Evolutionary conservation across 2,329 filamentous ascomycete genomes (phyloP), one percentile per base, ranked within the genome.

Genomic region (Arthrobotrys musiformis): DNA sequence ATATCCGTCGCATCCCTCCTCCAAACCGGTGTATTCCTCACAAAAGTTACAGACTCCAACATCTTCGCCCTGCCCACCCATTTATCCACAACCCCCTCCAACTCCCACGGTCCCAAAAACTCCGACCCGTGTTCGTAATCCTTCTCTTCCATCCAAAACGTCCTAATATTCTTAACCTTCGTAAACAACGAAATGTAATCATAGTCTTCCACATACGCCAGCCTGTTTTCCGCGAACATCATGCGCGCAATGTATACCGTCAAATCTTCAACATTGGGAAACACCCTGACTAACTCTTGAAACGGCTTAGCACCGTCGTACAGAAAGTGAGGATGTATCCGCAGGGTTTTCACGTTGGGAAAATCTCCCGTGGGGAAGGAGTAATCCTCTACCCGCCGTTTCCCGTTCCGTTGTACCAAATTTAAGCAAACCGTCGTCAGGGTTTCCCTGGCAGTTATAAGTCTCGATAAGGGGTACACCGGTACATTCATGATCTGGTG

Each of bases 201-300:
- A 17, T 58, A 40, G 4, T 4, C 1, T 2, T 17, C 15, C 1
- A 0, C 17, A 13, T 37, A 26, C n/a, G 40, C 11, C 26, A 26
- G 2, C 0, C 33, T 30, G 3, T 7, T 26, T 7, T 2, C 17
- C 7, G 17, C 1, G n/a, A 7, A 56, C 8, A 35, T 22, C 22
- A 4, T n/a, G 4, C n/a, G 3, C 2, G 17, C 17, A 11, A 56
- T 13, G 5, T 58, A 40, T 15, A 40, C 13, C 8, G 8, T 4
- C 0, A 58, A 15, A 58, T 58, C 15, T 33, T 58, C 54, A 11
- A 58, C 54, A n/a, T 58, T 58, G 15, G 54, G 54, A 19, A 58
- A 58, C n/a, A 37, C 6, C 17, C 9, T 58, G 1, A 40, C 54
- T 40, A 58, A 40, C 2, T 4, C 9, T 1, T 1, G 13, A 19